Conservation (phyloP, 139 green algal species). For the Tetradesmus lagerheimii region DNA sequence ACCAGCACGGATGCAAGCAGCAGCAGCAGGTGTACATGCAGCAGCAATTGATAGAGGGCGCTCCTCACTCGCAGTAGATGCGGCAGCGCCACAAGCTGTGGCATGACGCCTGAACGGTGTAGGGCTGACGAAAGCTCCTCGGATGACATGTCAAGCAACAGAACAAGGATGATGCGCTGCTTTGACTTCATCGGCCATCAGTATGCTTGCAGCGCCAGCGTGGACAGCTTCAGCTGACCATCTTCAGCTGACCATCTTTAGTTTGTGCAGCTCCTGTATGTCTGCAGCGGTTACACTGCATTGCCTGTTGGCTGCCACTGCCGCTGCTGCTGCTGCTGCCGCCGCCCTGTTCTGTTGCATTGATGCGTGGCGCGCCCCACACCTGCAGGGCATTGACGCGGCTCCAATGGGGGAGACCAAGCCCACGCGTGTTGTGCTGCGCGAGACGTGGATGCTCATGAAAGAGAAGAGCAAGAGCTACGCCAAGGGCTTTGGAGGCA, state of each 20-base stretch:
- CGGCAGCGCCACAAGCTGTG: not conserved
- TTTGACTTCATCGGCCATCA: not conserved
- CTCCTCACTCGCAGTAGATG: conserved; percentile 33
- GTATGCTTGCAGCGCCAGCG: no score
- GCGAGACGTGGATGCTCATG: conserved; percentile 66
- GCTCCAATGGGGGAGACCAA: conserved; percentile 43
- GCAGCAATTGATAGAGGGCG: not conserved
- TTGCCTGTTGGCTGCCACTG: not conserved
- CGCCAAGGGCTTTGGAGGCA: conserved; percentile 92
- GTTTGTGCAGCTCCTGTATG: no score
- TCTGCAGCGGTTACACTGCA: no score
- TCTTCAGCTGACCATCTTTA: no score
- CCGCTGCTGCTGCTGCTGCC: not conserved
- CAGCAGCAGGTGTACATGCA: not conserved
- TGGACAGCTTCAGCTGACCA: no score
- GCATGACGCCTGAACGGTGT: not conserved
- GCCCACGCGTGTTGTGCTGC: conserved; percentile 61
- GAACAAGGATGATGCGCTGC: not conserved
- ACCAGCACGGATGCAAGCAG: not conserved
- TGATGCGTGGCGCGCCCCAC: no score
- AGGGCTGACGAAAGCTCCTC: no score
- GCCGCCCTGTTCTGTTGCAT: no score
- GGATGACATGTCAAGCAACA: no score
- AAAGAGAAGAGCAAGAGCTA: conserved; percentile 81
- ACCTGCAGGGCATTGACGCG: conserved; percentile 49